Conservation (phyloP, 768 basidiomycete genomes). For the Suillus plorans region DNA sequence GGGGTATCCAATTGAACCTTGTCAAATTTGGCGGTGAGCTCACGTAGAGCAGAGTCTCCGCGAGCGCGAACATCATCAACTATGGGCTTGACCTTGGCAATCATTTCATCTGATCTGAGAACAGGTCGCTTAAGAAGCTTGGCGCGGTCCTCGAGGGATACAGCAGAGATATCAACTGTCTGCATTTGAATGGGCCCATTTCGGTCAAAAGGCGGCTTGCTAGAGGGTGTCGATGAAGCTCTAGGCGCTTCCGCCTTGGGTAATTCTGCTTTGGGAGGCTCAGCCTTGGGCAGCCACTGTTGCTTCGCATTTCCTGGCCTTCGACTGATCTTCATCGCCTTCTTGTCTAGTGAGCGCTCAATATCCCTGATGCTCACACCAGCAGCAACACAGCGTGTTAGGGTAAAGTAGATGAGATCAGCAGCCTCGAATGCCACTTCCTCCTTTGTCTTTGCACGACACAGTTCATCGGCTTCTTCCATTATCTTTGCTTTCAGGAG, state of each 20-base stretch:
- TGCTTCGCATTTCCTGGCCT: conserved; percentile 92
- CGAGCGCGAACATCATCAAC: conserved; percentile 80
- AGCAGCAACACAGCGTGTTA: conserved; percentile 79
- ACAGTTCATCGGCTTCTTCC: conserved; percentile 99
- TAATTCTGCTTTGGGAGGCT: conserved; percentile 12
- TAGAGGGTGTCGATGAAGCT: conserved; percentile 22
- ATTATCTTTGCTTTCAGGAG: conserved; percentile 92
- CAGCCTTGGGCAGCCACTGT: conserved; percentile 50
- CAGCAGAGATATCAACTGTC: conserved; percentile 55
- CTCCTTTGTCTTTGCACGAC: conserved; percentile 70
- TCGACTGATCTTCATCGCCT: conserved; percentile 84
- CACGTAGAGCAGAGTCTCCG: conserved; percentile 85
- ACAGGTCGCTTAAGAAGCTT: conserved; percentile 86
- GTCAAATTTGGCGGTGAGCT: conserved; percentile 93
- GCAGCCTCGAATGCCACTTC: conserved; percentile 95
- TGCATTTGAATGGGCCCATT: conserved; percentile 74
- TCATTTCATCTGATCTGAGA: conserved; percentile 60
- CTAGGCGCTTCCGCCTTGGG: conserved; percentile 25
- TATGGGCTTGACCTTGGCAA: conserved; percentile 91
- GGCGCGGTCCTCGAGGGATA: conserved; percentile 53
- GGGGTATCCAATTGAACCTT: conserved; percentile 69
- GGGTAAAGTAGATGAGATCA: conserved; percentile 89
- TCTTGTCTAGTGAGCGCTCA: conserved; percentile 78
- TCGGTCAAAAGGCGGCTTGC: conserved; percentile 20
- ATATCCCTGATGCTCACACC: conserved; percentile 85